A percentile compares a stretch with the other conserved stretches of the same genome.
Evolutionary conservation across 2,329 filamentous ascomycete species (phyloP).

Genomic region (Metarhizium rileyi): DNA sequence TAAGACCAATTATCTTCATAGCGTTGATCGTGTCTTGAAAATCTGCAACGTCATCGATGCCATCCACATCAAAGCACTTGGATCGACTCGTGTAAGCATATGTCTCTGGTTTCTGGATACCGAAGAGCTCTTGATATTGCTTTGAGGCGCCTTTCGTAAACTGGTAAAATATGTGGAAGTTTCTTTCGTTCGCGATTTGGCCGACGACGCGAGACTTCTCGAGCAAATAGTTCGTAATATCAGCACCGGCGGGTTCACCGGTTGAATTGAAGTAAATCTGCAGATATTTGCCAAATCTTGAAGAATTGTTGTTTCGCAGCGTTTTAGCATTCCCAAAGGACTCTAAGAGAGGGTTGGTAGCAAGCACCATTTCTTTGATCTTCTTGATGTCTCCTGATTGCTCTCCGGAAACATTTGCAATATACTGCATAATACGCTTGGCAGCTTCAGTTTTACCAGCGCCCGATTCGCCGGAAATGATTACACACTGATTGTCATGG

Average conservation of each 20-base stretch:
- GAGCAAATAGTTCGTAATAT: constrained; percentile 95
- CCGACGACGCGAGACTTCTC: constrained; percentile 94
- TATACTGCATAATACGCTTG: constrained; percentile 99
- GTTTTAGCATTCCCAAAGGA: constrained; percentile 99
- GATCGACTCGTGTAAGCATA: constrained; percentile 91
- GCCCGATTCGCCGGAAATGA: constrained; percentile 96
- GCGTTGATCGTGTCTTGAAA: constrained; percentile 85
- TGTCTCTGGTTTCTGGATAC: constrained; percentile 82
- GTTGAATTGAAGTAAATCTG: constrained; percentile 91
- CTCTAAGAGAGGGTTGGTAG: constrained; percentile 92
- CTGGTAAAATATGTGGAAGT: constrained; percentile 99
- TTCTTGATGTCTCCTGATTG: constrained; percentile 79
- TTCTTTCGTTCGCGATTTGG: constrained; percentile 90
- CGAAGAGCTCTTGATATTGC: constrained; percentile 77
- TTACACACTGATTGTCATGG: constrained; percentile 97
- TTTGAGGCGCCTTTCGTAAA: constrained; percentile 92
- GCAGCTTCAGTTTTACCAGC: constrained; percentile 98
- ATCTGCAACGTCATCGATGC: constrained; percentile 85
- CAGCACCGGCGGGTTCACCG: constrained; percentile 88
- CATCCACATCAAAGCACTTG: constrained; percentile 88
- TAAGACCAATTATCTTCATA: constrained; percentile 88
- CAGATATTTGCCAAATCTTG: constrained; percentile 94
- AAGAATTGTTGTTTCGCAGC: constrained; percentile 96
- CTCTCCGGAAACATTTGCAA: constrained; percentile 89
- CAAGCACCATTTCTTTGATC: constrained; percentile 98